Evolutionary conservation across 495 filamentous ascomycete species (phyloP), one percentile per base, ranked within the genome.

Genomic region (Xylaria sp.): DNA sequence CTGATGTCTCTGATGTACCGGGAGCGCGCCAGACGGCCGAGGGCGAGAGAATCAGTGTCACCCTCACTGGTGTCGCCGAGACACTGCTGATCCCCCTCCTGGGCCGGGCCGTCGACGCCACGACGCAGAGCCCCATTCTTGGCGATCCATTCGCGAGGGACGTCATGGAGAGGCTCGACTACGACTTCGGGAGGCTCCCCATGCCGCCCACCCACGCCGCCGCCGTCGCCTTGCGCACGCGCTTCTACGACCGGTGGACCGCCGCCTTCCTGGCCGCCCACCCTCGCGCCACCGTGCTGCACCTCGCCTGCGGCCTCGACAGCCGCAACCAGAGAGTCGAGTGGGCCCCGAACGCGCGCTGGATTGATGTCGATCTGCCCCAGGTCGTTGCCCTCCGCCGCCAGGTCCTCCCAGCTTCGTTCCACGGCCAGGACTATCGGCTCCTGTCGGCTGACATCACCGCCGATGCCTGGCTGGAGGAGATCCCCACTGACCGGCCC

Each of bases 301-400:
- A 69, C 15, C 52, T 72, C 12, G 71, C 57, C 52, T 69, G 66
- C 35, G 71, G 66, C 19, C 46, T 72, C 21, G 66, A 72, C 44
- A 72, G 65, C 26, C 71, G 71, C 44, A 53, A 57, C n/a, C 66
- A 69, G 71, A 58, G 71, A 15, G 29, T 72, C 58, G 37, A 65
- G 19, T 63, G 71, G 66, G 48, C 44, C 5, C 33, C 48, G 2
- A 12, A 24, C 29, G 55, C 50, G 12, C 66, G 71, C 15, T 72
- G 71, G 71, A 69, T 72, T 12, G 66, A 72, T 31, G n/a, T 72
- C 33, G 71, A 72, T 17, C 65, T 69, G 15, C 66, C 71, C 57
- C 44, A 72, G 21, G 71, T 72, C 9, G 71, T 72, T 15, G 66
- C 19, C 15, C 33, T 72, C 14, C 71, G 71, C 40, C 43, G 66